phyloP scores from a whole-genome alignment of 2,329 filamentous ascomycete species.

The Clarireedia sp. region DNA sequence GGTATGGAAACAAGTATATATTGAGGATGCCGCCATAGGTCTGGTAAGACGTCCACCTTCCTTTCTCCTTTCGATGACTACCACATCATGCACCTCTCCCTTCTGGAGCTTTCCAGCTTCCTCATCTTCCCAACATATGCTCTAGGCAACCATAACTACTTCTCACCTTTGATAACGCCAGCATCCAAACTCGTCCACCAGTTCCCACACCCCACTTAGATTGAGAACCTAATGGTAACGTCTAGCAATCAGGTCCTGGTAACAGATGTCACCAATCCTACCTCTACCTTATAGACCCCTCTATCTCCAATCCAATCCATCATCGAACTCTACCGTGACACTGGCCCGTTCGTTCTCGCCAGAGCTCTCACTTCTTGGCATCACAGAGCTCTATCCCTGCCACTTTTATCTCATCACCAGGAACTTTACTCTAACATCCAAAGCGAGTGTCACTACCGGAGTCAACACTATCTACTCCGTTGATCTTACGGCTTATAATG shows the following conservation, averaged over 20 bases:
- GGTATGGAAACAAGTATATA: too few species aligned
- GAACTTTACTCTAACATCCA: slow-evolving; percentile 13
- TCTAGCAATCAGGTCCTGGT: slow-evolving; percentile 13
- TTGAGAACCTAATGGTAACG: slow-evolving; percentile 19
- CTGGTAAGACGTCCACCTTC: too few species aligned
- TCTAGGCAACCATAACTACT: background rate
- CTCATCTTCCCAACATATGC: background rate
- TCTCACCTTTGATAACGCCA: too few species aligned
- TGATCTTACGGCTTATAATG: slow-evolving; percentile 6
- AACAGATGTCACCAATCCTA: slow-evolving; percentile 8
- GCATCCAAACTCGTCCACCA: background rate
- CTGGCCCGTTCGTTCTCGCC: slow-evolving; percentile 14
- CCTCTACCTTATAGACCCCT: slow-evolving; percentile 12
- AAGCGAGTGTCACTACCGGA: background rate
- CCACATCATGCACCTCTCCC: background rate
- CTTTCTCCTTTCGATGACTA: too few species aligned
- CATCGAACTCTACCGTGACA: slow-evolving; percentile 1
- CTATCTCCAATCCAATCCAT: background rate
- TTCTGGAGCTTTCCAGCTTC: background rate
- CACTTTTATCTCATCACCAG: slow-evolving; percentile 23
- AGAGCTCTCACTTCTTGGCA: slow-evolving; percentile 27
- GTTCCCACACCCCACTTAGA: slow-evolving; percentile 17
- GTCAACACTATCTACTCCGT: slow-evolving; percentile 18
- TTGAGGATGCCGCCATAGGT: too few species aligned
- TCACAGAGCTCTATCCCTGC: slow-evolving; percentile 31